Conservation (phyloP, 2,329 filamentous ascomycete genomes). For the Cladophialophora bantiana region DNA sequence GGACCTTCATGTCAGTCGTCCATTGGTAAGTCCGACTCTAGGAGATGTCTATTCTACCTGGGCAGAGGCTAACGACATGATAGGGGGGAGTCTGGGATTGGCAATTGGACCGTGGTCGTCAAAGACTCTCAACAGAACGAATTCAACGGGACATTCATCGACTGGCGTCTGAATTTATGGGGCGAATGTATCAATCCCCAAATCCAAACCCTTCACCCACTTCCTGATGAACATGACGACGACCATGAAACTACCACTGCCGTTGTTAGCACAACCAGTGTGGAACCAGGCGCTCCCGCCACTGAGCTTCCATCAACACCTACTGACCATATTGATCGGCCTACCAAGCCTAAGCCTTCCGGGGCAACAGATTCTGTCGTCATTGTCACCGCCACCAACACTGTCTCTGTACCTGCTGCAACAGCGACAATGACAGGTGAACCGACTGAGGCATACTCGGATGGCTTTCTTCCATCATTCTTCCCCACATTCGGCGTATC, state of each 20-base stretch:
- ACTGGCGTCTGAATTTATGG: conserved; percentile 96
- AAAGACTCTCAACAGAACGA: conserved; percentile 84
- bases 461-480: conserved; percentile 77
- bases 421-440: conserved; percentile 44
- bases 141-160: conserved; percentile 77
- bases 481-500: conserved; percentile 91
- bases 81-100: conserved; percentile 86
- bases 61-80: conserved; percentile 44
- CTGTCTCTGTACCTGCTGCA: conserved; percentile 43
- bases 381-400: conserved; percentile 39
- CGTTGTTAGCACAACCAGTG: conserved; percentile 68
- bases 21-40: conserved; percentile 74
- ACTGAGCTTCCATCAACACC: conserved; percentile 58
- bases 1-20: conserved; percentile 98
- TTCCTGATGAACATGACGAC: conserved; percentile 84
- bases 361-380: conserved; percentile 39
- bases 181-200: conserved; percentile 81
- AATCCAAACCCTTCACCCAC: conserved; percentile 76
- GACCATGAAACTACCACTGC: conserved; percentile 69
- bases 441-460: conserved; percentile 48
- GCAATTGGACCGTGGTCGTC: conserved; percentile 89
- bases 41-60: not conserved
- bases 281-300: conserved; percentile 42
- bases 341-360: conserved; percentile 66
- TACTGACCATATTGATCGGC: conserved; percentile 70